Base-by-base conservation (phyloP, 495 filamentous ascomycete genomes). In the Parathielavia hyrcaniae region DNA sequence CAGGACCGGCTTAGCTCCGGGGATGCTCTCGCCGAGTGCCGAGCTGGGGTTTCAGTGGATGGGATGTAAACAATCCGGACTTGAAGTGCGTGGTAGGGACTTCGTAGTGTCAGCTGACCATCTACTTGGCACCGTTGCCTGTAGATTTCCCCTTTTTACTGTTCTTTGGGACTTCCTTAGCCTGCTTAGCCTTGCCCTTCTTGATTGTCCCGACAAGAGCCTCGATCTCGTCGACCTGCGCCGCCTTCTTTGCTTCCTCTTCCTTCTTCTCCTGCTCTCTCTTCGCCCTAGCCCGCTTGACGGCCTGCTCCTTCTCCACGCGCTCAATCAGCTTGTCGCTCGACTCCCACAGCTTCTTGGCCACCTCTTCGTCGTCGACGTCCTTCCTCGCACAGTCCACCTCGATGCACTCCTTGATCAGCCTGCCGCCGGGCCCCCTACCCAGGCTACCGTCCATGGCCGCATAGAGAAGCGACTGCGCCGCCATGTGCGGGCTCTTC, bases 321-420 rank as follows among this genome's bases (percentile, higher is more conserved):
- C 79, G 79, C 72, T 91, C 85, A 58, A 97, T 85, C 66, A 91
- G 82, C 71, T 82, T 84, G 74, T 95, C 93, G 67, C 88, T 95
- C 45, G 84, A 78, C 70, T 90, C 81, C 93, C 93, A 97, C 45
- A 98, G 75, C 68, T 83, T 78, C 77, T 89, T 90, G 45, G 88
- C 90, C 43, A 86, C 69, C 47, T 79, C 80, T 62, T 93, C 89
- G 67, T 95, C 85, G 50, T 77, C 77, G n/a, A 97, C 77, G 64
- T 95, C 89, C n/a, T 69, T 73, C 60, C 86, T 76, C 55, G 83
- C 79, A 63, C 78, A 87, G 64, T 83, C 80, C 20, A 90, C 76
- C 71, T 89, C 83, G 50, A 80, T 81, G 66, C 92, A 97, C 70
- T 99, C 93, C 75, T 95, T 96, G 61, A 97, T 74, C 62, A 92